A percentile compares a stretch with the other conserved stretches of the same genome.
Conservation (phyloP, 129 eudicot species). For the Centaurea solstitialis region DNA sequence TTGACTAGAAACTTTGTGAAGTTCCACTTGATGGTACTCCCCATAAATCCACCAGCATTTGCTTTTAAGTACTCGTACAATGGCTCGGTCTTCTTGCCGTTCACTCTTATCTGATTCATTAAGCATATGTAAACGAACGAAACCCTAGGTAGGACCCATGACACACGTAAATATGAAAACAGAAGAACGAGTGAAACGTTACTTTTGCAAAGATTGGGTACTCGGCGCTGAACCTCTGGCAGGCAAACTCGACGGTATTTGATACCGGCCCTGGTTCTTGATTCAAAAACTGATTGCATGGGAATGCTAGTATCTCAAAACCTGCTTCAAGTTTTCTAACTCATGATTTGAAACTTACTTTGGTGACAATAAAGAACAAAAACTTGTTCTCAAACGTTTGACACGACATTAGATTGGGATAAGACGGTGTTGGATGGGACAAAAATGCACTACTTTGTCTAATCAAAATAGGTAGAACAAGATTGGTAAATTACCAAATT, state of each 20-base stretch:
- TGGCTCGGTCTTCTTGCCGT: constrained; percentile 68
- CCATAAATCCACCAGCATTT: constrained; percentile 54
- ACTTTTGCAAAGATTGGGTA: constrained; percentile 87
- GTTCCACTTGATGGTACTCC: constrained; percentile 76
- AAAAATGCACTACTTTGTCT: not conserved
- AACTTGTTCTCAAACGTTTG: not conserved
- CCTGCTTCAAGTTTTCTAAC: constrained; percentile 38
- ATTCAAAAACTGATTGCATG: constrained; percentile 79
- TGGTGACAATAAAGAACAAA: not conserved
- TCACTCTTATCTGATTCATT: constrained; percentile 53
- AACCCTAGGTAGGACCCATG: not conserved
- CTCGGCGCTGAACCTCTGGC: constrained; percentile 81
- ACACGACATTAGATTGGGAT: not conserved
- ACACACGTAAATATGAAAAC: not conserved
- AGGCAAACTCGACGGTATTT: constrained; percentile 61
- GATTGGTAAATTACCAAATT: not conserved
- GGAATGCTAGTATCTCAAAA: constrained; percentile 86
- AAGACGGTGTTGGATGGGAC: not conserved
- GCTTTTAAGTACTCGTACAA: constrained; percentile 74
- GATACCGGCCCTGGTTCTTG: constrained; percentile 79
- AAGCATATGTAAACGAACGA: not conserved
- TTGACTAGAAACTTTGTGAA: constrained; percentile 81
- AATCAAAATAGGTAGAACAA: not conserved
- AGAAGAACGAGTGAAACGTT: not conserved
- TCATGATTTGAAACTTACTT: not conserved